Base-by-base conservation (phyloP, 805 yeast species). In the Kodamaea neixiangensis region DNA sequence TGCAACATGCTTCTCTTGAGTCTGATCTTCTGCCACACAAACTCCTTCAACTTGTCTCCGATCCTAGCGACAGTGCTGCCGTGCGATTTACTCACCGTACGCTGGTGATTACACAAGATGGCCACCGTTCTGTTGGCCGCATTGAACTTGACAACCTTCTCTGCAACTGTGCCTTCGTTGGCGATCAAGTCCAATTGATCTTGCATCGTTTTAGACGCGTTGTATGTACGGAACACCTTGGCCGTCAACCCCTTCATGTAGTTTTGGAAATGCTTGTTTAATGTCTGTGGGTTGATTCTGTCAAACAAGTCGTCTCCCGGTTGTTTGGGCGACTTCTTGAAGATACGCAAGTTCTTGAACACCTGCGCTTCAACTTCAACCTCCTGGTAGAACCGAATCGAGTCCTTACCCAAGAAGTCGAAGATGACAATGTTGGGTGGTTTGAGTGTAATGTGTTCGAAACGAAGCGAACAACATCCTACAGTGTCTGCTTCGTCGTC, bases 401-500 rank as follows among this genome's bases (percentile, higher is more conserved):
- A 89, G 72, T 93, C 97, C 64, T 92, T 92, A 85, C 98, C 98
- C 56, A 93, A 75, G 66, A 92, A 92, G 67, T 92, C 98, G 72
- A 92, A 91, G 7, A 87, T 79, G 13, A 93, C 97, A 4, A 79
- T 86, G 58, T 82, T 83, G 7, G 97, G 97, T 2, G 97, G 96
- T 58, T 81, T 81, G 52, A 93, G 75, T 1, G 92, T 85, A 41
- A 93, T 80, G 68, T 92, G 98, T 66, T 92, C 98, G 63, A 74
- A 92, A 61, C 98, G 76, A 58, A 93, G 78, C 1, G 97, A 92
- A 71, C 98, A 93, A 70, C 98, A 93, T 42, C 98, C 98, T 42
- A 93, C 98, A 1, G 98, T 93, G 66, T 93, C 98, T 2, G 98
- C 98, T 65, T 92, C 97, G 58, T 93, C 98, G 2, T 93, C 98